Evolutionary conservation across 306 rosid genomes (phyloP).

Genomic region (Aeschynomene evenia): DNA sequence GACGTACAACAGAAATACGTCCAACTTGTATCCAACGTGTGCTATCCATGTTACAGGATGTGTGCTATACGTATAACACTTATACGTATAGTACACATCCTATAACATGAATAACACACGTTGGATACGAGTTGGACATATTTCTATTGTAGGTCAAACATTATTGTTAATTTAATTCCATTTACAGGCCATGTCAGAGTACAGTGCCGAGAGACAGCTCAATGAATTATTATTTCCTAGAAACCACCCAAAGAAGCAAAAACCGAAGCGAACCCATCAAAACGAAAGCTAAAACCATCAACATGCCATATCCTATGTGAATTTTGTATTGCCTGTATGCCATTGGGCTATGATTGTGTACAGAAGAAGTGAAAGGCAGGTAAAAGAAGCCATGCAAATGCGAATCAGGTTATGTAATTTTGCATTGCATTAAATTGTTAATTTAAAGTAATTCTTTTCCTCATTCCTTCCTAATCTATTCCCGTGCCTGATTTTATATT

Average conservation of each 20-base stretch:
- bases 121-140: too few relatives aligned
- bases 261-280: constrained; percentile 60
- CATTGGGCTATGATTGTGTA: constrained; percentile 27
- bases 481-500: not conserved
- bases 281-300: constrained; percentile 41
- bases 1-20: too few relatives aligned
- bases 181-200: constrained; percentile 86
- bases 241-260: constrained; percentile 59
- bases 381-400: constrained; percentile 31
- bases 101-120: too few relatives aligned
- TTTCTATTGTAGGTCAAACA: too few relatives aligned
- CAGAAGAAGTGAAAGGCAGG: constrained; percentile 27
- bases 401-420: constrained; percentile 41
- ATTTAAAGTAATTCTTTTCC: constrained; percentile 42
- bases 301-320: constrained; percentile 5
- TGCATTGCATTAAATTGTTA: constrained; percentile 33
- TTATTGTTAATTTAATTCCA: not conserved
- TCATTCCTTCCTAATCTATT: not conserved
- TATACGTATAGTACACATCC: too few relatives aligned
- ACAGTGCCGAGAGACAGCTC: constrained; percentile 84
- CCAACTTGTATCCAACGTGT: too few relatives aligned
- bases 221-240: constrained; percentile 78
- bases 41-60: too few relatives aligned
- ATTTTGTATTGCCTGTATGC: constrained; percentile 31
- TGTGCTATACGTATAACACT: too few relatives aligned